phyloP scores from a whole-genome alignment of 768 basidiomycete genomes.

The Amylocystis lapponica region DNA sequence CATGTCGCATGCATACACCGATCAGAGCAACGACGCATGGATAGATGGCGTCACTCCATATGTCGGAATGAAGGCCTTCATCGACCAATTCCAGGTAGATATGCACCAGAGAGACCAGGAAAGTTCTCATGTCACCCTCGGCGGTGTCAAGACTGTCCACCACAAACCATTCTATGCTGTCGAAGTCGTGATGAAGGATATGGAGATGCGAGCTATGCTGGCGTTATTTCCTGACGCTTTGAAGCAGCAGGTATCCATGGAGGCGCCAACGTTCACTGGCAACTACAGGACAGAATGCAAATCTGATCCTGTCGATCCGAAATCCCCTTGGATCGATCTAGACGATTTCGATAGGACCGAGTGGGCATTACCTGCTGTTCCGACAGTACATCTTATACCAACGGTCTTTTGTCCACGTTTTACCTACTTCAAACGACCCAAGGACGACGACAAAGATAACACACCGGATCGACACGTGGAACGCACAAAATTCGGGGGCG shows the following conservation, averaged over 20 bases:
- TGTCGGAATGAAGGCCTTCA: constrained; percentile 80
- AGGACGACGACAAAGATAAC: constrained; percentile 32
- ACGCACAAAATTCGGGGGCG: constrained; percentile 78
- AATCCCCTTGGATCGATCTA: constrained; percentile 65
- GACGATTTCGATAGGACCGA: constrained; percentile 78
- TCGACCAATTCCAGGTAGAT: constrained; percentile 80
- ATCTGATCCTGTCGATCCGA: constrained; percentile 36
- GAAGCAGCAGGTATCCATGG: constrained; percentile 51
- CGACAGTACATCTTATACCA: constrained; percentile 64
- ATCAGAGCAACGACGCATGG: constrained; percentile 79
- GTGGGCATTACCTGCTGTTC: constrained; percentile 48
- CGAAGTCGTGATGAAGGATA: constrained; percentile 71
- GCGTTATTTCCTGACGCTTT: constrained; percentile 71
- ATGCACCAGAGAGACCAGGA: constrained; percentile 92
- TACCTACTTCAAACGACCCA: constrained; percentile 63
- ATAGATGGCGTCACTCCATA: constrained; percentile 68
- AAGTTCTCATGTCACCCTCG: constrained; percentile 49
- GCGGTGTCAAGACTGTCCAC: constrained; percentile 51
- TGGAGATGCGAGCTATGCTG: constrained; percentile 74
- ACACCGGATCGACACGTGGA: constrained; percentile 35
- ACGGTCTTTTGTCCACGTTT: constrained; percentile 77
- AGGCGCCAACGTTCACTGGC: constrained; percentile 38
- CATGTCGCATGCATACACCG: constrained; percentile 83
- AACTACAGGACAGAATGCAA: constrained; percentile 43
- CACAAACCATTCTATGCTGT: constrained; percentile 87